These are phyloP conservation scores for Corylus avellana DNA, from an alignment of 306 rosid species.

Conservation along the genomic window DNA sequence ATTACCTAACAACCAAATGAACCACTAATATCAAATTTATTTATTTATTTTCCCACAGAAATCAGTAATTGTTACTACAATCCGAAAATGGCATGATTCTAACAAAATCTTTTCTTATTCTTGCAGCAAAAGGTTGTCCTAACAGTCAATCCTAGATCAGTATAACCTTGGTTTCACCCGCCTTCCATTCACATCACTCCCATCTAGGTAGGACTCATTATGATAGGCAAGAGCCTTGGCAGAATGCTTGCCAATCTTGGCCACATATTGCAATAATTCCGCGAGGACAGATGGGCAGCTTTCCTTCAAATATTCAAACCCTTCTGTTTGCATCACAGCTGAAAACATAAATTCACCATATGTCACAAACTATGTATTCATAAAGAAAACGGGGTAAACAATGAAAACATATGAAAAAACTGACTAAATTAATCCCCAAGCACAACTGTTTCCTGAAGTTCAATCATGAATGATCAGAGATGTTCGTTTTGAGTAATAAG, in stretches of 20 bases:
- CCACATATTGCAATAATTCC: constrained; percentile 53
- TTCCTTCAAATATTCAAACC: constrained; percentile 68
- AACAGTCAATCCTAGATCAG: constrained; percentile 27
- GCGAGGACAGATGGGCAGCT: constrained; percentile 77
- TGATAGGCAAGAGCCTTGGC: constrained; percentile 34
- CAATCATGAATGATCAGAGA: background rate
- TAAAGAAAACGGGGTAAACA: background rate
- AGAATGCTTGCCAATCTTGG: constrained; percentile 56
- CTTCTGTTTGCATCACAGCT: constrained; percentile 96
- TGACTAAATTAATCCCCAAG: background rate
- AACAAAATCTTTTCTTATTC: constrained; percentile 11
- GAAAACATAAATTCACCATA: constrained; percentile 23
- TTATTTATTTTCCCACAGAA: background rate
- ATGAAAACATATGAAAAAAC: background rate
- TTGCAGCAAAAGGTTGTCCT: background rate
- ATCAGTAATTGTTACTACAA: constrained; percentile 31
- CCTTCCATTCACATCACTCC: constrained; percentile 72
- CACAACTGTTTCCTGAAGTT: background rate
- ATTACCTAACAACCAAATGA: constrained; percentile 1
- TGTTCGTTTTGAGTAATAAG: background rate
- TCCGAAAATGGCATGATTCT: constrained; percentile 22
- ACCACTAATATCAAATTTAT: constrained; percentile 6
- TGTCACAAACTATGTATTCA: background rate
- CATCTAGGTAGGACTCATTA: constrained; percentile 45
- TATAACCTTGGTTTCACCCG: constrained; percentile 75